Conservation (phyloP, 768 basidiomycete genomes). For the Hericium rajendrae region DNA sequence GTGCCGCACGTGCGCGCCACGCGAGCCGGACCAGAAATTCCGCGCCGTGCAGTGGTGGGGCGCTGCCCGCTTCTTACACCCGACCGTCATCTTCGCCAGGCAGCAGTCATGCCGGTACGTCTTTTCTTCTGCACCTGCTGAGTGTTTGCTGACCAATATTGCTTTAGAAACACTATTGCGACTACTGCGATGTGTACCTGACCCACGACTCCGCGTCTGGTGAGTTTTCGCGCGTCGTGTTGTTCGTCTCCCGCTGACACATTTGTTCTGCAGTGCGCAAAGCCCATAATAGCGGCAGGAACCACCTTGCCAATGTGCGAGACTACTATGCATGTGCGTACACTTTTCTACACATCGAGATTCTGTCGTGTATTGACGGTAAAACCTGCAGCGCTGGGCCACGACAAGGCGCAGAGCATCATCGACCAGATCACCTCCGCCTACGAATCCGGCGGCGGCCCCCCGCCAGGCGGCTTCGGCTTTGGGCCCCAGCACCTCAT, state of each 20-base stretch:
- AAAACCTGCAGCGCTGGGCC: constrained; percentile 54
- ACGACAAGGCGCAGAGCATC: constrained; percentile 96
- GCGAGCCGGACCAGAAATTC: too few relatives aligned
- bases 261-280: constrained; percentile 62
- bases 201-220: constrained; percentile 94
- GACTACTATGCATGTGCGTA: constrained; percentile 88
- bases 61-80: neutral
- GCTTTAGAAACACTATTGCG: constrained; percentile 82
- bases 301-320: constrained; percentile 91
- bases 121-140: neutral
- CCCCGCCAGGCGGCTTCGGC: constrained; percentile 81
- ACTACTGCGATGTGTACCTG: constrained; percentile 89
- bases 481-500: constrained; percentile 77
- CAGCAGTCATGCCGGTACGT: constrained; percentile 57
- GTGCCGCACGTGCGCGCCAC: too few relatives aligned
- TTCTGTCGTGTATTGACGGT: constrained; percentile 6
- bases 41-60: neutral
- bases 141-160: constrained; percentile 3
- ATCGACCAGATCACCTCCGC: constrained; percentile 97
- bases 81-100: neutral
- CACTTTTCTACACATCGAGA: neutral
- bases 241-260: neutral
- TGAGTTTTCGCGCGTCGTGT: constrained; percentile 22
- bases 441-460: constrained; percentile 80
- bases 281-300: constrained; percentile 96